Conservation (phyloP, 2,329 filamentous ascomycete species). For the Aspergillus quadricinctus region DNA sequence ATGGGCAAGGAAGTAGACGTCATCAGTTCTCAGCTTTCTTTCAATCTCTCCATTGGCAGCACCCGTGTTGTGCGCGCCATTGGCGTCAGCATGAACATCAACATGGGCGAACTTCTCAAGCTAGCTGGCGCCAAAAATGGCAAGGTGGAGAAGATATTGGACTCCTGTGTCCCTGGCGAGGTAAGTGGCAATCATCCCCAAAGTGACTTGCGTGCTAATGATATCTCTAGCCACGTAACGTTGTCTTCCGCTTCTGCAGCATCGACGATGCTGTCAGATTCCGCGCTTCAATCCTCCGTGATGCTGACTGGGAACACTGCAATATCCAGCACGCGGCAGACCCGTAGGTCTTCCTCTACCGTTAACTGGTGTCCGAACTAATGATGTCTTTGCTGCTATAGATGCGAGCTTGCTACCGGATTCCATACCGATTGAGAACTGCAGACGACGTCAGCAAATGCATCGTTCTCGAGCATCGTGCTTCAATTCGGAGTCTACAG, state of each 20-base stretch:
- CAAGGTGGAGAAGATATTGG: constrained; percentile 44
- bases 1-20: constrained; percentile 38
- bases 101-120: constrained; percentile 32
- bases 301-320: constrained; percentile 46
- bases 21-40: constrained; percentile 39
- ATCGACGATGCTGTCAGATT: constrained; percentile 46
- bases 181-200: constrained; percentile 28
- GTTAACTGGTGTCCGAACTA: background rate
- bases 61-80: constrained; percentile 46
- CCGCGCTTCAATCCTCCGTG: constrained; percentile 34
- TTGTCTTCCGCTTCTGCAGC: constrained; percentile 47
- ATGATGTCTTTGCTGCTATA: constrained; percentile 6
- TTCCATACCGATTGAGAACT: constrained; percentile 9
- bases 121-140: constrained; percentile 38
- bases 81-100: constrained; percentile 39
- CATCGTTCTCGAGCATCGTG: background rate
- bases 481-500: background rate
- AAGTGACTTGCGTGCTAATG: constrained; percentile 2
- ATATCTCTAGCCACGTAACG: constrained; percentile 33
- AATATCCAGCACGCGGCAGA: constrained; percentile 41
- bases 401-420: constrained; percentile 20
- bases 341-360: constrained; percentile 27
- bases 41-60: constrained; percentile 37
- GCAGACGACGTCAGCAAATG: background rate
- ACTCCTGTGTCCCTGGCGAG: constrained; percentile 35